Conservation (phyloP, 306 rosid species). For the Prunus mongolica region DNA sequence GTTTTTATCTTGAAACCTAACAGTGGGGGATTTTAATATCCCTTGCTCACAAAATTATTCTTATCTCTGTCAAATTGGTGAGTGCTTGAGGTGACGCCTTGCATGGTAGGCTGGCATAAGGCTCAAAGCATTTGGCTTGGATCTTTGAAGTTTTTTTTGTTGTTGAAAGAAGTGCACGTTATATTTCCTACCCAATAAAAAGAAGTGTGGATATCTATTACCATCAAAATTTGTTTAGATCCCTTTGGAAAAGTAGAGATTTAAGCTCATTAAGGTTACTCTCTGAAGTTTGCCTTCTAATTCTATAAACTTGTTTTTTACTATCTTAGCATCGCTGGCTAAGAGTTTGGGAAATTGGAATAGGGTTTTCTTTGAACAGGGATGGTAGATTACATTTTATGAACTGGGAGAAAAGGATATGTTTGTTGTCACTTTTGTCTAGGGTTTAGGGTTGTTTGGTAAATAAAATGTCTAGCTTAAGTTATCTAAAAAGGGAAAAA, state of each 20-base stretch:
- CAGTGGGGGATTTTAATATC: background rate
- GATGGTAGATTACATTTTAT: background rate
- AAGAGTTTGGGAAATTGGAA: background rate
- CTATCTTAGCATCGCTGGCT: background rate
- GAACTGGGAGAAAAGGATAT: background rate
- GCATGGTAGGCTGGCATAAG: slow-evolving; percentile 4
- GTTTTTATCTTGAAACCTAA: background rate
- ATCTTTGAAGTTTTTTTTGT: background rate
- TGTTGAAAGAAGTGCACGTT: background rate
- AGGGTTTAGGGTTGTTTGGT: background rate
- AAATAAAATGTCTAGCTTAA: background rate
- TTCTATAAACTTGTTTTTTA: background rate
- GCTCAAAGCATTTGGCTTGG: background rate
- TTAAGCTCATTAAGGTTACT: background rate
- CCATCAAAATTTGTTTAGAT: background rate
- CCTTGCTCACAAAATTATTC: background rate
- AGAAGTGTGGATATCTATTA: background rate
- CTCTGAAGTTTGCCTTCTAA: background rate
- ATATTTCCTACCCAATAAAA: background rate
- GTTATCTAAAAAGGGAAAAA: background rate
- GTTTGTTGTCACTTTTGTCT: background rate
- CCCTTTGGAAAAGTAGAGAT: background rate
- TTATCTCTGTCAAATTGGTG: background rate
- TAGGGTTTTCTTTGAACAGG: background rate
- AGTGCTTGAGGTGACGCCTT: background rate